These are phyloP conservation scores for Colletotrichum eleusines DNA, from an alignment of 2,329 filamentous ascomycete genomes.

Conservation along the genomic window DNA sequence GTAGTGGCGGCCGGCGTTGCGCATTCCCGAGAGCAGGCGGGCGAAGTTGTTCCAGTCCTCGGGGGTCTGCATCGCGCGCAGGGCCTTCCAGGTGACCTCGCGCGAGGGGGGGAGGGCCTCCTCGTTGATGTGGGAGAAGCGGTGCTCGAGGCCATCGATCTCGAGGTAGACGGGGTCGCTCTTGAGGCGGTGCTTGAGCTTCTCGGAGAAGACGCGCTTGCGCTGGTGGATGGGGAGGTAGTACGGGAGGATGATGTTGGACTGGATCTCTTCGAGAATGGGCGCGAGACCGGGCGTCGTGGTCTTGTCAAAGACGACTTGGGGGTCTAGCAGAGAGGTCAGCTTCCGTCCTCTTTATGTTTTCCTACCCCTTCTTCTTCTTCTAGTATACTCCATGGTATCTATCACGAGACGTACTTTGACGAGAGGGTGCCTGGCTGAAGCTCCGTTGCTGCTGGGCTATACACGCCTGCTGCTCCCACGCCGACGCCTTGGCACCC, in stretches of 20 bases:
- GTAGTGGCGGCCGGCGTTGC: conserved; percentile 57
- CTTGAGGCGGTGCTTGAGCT: conserved; percentile 61
- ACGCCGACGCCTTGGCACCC: conserved; percentile 34
- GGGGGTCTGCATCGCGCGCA: conserved; percentile 60
- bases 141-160: conserved; percentile 67
- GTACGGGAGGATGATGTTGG: conserved; percentile 71
- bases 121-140: conserved; percentile 61
- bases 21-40: conserved; percentile 64
- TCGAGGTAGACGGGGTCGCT: conserved; percentile 69
- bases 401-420: conserved; percentile 29
- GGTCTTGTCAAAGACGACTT: conserved; percentile 63
- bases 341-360: not conserved
- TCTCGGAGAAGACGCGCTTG: conserved; percentile 63
- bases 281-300: conserved; percentile 66
- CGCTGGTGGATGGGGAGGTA: conserved; percentile 67
- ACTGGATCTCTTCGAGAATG: conserved; percentile 65
- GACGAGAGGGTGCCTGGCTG: conserved; percentile 34
- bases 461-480: conserved; percentile 38
- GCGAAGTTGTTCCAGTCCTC: conserved; percentile 66
- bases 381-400: not conserved
- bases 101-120: conserved; percentile 58
- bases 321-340: conserved; percentile 22
- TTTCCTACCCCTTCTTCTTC: not conserved
- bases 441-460: conserved; percentile 40
- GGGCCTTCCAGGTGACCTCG: conserved; percentile 52